Evolutionary conservation across 2,329 filamentous ascomycete genomes (phyloP).

Genomic region (Fusarium sp.): DNA sequence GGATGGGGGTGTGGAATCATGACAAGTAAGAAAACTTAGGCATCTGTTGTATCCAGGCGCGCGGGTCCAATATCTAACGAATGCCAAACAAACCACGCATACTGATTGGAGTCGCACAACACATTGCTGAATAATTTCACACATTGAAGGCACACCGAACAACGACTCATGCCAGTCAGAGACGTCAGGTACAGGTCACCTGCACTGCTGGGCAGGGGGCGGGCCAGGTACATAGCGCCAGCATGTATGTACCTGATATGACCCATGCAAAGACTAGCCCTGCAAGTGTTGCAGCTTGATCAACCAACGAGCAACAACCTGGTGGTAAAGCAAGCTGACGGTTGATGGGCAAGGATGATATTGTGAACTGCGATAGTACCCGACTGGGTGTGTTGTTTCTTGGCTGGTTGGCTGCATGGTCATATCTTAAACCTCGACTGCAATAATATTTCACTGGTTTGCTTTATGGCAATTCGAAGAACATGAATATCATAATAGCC

Average conservation of each 20-base stretch:
- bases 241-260: constrained; percentile 48
- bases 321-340: constrained; percentile 35
- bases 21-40: constrained; percentile 17
- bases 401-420: background rate
- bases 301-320: constrained; percentile 33
- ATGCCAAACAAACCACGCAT: constrained; percentile 13
- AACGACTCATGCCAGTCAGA: constrained; percentile 40
- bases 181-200: constrained; percentile 57
- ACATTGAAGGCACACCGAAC: constrained; percentile 19
- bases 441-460: background rate
- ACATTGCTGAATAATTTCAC: constrained; percentile 39
- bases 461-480: background rate
- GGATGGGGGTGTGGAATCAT: constrained; percentile 26
- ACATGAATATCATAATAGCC: constrained; percentile 8
- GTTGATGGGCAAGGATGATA: constrained; percentile 15
- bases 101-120: constrained; percentile 29
- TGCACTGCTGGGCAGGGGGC: constrained; percentile 52
- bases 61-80: constrained; percentile 28
- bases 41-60: constrained; percentile 30
- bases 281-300: constrained; percentile 44
- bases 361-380: constrained; percentile 6
- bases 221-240: constrained; percentile 54
- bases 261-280: constrained; percentile 45
- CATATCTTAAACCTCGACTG: background rate
- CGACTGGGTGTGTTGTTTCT: constrained; percentile 10